These are phyloP conservation scores for Diaporthe caulivora DNA, from an alignment of 2,329 filamentous ascomycete genomes.

Conservation along the genomic window DNA sequence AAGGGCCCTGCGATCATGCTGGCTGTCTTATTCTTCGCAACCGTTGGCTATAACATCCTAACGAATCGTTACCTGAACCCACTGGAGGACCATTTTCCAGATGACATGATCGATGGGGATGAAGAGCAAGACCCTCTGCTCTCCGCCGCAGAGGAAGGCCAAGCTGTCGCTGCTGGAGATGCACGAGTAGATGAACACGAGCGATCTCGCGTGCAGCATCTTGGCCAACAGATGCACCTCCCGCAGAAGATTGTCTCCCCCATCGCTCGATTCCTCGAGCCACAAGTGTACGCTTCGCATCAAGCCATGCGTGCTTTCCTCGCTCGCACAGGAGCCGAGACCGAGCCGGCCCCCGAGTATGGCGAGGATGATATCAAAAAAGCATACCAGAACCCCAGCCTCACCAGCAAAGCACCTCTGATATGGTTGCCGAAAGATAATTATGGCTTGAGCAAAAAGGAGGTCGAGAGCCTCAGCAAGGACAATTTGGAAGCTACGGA, in stretches of 20 bases:
- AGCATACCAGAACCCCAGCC: conserved; percentile 38
- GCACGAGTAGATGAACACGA: conserved; percentile 21
- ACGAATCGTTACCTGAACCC: conserved; percentile 39
- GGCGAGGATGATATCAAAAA: conserved; percentile 32
- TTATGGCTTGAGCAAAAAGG: conserved; percentile 37
- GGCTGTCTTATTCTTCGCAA: conserved; percentile 31
- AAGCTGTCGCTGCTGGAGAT: conserved; percentile 25
- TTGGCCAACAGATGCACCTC: conserved; percentile 33
- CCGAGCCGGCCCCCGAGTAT: conserved; percentile 35
- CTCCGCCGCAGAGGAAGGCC: conserved; percentile 34
- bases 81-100: conserved; percentile 38
- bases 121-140: conserved; percentile 35
- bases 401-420: conserved; percentile 33
- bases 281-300: conserved; percentile 37
- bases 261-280: conserved; percentile 36
- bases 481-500: conserved; percentile 33
- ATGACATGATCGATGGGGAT: conserved; percentile 19
- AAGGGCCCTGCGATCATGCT: conserved; percentile 35
- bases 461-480: conserved; percentile 21
- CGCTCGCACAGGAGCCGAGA: conserved; percentile 33
- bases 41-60: conserved; percentile 31
- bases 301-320: conserved; percentile 37
- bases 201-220: conserved; percentile 30
- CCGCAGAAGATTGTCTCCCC: conserved; percentile 33
- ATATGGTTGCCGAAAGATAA: conserved; percentile 37